Evolutionary conservation across 345 rosid genomes (phyloP).

Genomic region (Eucalyptus sideroxylon): DNA sequence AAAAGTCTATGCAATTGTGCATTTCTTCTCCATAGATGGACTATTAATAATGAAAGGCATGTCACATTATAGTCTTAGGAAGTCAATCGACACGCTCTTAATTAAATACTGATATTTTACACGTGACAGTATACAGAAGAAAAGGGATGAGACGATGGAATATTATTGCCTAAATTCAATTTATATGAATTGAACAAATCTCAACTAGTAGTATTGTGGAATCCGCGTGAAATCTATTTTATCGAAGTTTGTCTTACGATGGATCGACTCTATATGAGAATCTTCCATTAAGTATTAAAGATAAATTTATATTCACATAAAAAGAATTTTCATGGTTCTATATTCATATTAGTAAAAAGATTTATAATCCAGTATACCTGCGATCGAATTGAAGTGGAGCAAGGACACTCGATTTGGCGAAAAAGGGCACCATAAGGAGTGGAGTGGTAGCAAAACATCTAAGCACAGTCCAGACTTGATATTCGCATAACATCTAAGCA

Average conservation of each 20-base stretch:
- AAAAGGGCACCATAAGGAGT: too few species aligned
- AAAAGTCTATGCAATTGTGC: background rate
- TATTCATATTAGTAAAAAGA: background rate
- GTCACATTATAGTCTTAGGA: background rate
- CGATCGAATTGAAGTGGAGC: background rate
- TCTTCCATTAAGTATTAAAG: background rate
- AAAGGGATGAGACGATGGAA: background rate
- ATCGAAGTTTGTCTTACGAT: too few species aligned
- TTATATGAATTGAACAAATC: background rate
- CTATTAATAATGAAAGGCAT: background rate
- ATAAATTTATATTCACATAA: background rate
- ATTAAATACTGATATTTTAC: too few species aligned
- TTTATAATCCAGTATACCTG: background rate
- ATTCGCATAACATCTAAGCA: background rate
- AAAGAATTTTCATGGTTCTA: background rate
- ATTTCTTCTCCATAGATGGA: background rate
- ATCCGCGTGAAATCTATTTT: accelerated
- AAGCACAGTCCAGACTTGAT: background rate
- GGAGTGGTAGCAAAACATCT: too few species aligned
- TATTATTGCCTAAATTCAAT: background rate
- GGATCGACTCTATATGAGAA: background rate
- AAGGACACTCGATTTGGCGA: background rate
- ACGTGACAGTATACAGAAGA: background rate
- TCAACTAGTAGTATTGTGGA: background rate
- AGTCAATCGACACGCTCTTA: background rate